Conservation (phyloP, 306 rosid species). For the Cicer arietinum region DNA sequence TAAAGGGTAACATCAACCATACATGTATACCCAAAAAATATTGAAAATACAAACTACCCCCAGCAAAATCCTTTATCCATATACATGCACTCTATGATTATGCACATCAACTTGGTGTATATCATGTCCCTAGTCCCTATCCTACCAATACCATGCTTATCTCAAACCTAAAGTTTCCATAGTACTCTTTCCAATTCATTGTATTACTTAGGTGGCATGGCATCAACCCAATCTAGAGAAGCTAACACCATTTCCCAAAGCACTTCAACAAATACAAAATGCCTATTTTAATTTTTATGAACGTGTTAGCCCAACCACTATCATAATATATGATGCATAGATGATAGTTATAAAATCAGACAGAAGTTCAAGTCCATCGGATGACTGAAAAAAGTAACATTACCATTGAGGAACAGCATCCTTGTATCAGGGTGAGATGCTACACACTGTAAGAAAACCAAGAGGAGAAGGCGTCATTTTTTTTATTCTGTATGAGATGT, state of each 20-base stretch:
- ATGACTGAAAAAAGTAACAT: constrained; percentile 46
- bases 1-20: constrained; percentile 11
- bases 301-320: constrained; percentile 2
- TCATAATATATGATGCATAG: constrained; percentile 24
- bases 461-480: background rate
- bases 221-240: constrained; percentile 28
- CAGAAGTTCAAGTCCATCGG: constrained; percentile 35
- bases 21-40: background rate
- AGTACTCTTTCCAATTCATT: background rate
- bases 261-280: constrained; percentile 28
- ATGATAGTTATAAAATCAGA: constrained; percentile 18
- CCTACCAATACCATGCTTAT: background rate
- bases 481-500: constrained; percentile 1
- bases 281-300: background rate
- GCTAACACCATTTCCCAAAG: constrained; percentile 10
- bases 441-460: constrained; percentile 72
- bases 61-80: constrained; percentile 3
- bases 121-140: background rate
- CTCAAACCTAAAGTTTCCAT: constrained; percentile 23
- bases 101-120: background rate
- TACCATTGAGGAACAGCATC: constrained; percentile 91
- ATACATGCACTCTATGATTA: constrained; percentile 28
- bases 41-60: constrained; percentile 25
- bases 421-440: constrained; percentile 96
- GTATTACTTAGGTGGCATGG: constrained; percentile 11